A percentile compares a stretch with the other conserved stretches of the same genome.
These are phyloP conservation scores for Cenchrus fungigraminus DNA, from an alignment of 176 grass and related monocot species.

Conservation along the genomic window DNA sequence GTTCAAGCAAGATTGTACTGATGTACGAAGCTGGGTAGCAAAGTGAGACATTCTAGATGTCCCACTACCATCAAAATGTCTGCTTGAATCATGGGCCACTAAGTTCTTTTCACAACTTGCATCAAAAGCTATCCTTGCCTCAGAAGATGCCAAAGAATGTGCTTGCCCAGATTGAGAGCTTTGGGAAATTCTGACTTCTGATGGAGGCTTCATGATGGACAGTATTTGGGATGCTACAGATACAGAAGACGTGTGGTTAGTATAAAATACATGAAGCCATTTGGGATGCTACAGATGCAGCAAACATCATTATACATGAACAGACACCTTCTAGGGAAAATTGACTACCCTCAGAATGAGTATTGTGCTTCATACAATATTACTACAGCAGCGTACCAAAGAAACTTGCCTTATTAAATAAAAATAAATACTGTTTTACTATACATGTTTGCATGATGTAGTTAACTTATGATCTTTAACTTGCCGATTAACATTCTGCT, in stretches of 20 bases:
- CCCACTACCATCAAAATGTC: background rate
- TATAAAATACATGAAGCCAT: slow-evolving; percentile 16
- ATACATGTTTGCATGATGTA: background rate
- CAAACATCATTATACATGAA: background rate
- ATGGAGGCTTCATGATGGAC: slow-evolving; percentile 57
- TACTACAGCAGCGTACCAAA: background rate
- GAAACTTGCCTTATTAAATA: background rate
- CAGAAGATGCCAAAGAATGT: slow-evolving; percentile 29
- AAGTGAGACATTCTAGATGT: slow-evolving; percentile 49
- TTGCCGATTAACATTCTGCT: background rate
- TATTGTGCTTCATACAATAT: background rate
- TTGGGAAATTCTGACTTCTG: background rate
- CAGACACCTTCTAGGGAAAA: background rate
- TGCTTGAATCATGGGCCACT: slow-evolving; percentile 13
- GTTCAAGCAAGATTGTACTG: slow-evolving; percentile 46
- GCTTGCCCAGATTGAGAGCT: background rate
- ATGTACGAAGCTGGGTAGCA: slow-evolving; percentile 37
- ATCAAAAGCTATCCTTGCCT: slow-evolving; percentile 21
- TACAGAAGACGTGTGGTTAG: slow-evolving; percentile 20
- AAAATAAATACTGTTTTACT: background rate
- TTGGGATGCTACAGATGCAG: slow-evolving; percentile 54
- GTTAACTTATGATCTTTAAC: background rate
- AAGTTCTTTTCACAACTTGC: background rate
- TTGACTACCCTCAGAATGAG: slow-evolving; percentile 1
- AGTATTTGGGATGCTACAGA: slow-evolving; percentile 65